A percentile compares a stretch with the other conserved stretches of the same genome.
phyloP scores from a whole-genome alignment of 305 asterid species.

The Fraxinus velutina region DNA sequence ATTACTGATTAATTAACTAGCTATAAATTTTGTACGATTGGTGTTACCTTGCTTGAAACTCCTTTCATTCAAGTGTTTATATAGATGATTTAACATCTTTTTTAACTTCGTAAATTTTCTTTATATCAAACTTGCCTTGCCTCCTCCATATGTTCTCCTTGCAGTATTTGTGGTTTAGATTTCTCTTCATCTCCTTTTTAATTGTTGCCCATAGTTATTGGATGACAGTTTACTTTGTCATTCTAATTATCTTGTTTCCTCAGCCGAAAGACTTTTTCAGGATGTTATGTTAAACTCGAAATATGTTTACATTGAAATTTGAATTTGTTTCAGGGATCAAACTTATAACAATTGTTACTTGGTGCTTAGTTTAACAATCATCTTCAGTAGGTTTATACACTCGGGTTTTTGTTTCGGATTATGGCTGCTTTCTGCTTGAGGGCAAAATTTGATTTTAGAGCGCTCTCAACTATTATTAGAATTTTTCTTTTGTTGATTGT shows the following conservation, averaged over 20 bases:
- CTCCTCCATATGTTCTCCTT: neutral
- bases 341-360: neutral
- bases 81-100: neutral
- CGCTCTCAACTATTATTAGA: conserved; percentile 16
- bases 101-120: neutral
- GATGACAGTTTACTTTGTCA: neutral
- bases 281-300: neutral
- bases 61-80: neutral
- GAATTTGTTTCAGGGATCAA: neutral
- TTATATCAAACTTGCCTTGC: neutral
- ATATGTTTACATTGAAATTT: neutral
- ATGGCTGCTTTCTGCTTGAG: conserved; percentile 25
- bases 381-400: neutral
- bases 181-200: neutral
- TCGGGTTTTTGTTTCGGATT: neutral
- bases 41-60: neutral
- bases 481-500: conserved; percentile 30
- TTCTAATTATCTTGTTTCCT: neutral
- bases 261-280: neutral
- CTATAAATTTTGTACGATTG: neutral
- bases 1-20: neutral
- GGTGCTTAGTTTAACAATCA: neutral
- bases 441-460: conserved; percentile 16
- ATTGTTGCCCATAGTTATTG: neutral
- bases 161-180: neutral